Evolutionary conservation across 129 eudicot species (phyloP), one percentile per base, ranked within the genome.

Genomic region (Glebionis coronaria): DNA sequence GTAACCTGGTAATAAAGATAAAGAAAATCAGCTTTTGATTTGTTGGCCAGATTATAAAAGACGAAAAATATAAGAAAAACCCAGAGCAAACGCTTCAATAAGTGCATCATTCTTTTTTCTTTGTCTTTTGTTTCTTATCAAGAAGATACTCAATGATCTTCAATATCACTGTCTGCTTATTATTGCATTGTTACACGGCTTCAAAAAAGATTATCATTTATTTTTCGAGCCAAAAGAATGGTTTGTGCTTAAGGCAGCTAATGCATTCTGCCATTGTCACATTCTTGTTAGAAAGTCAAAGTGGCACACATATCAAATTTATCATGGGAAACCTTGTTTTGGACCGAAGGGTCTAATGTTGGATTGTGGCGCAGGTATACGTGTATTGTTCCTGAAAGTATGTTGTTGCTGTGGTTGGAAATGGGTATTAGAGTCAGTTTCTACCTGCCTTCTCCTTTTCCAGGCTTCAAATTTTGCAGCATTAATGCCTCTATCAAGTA

Each of bases 381-480:
- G 81, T 4, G 79, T 25, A 21, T 82, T 85, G 73, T 83, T 85
- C 52, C 57, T 62, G 46, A 68, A 61, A 62, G 85, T 65, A 65
- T 81, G 71, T 67, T 67, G 65, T 35, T 29, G 50, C 3, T 67
- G 74, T 66, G 88, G 72, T 46, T 83, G 90, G 64, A 65, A 62
- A 65, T 81, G 84, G 61, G 85, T 67, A 67, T 66, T 73, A 13
- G 70, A 61, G 64, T 91, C 95, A 45, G 83, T 73, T 40, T 85
- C 95, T 4, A 88, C 83, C 72, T 95, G 72, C 75, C 85, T 80
- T 64, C 83, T 78, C 55, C 90, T 76, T 76, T 91, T 91, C 97
- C 97, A 91, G 20, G 97, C 90, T 85, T 91, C 97, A 71, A 83
- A 87, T 63, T 82, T 87, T 12, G 65, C 93, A 12, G 88, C 75